Evolutionary conservation across 2,329 filamentous ascomycete genomes (phyloP).

Genomic region (Colletotrichum melonis): DNA sequence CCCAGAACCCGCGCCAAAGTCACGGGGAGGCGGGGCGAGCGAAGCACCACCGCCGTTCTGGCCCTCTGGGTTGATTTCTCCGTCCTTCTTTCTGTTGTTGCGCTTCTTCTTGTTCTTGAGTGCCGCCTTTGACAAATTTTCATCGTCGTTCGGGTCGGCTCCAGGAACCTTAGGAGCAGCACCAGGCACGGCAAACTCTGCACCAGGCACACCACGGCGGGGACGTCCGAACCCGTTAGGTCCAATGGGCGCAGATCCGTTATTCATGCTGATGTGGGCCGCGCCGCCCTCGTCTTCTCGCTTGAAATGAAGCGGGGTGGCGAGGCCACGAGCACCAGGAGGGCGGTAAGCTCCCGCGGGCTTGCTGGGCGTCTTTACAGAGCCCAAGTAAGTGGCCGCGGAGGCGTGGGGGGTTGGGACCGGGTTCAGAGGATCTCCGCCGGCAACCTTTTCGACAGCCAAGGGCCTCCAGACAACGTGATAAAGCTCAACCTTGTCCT

Average conservation of each 20-base stretch:
- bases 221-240: slow-evolving; percentile 83
- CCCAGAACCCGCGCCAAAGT: slow-evolving; percentile 30
- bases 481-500: slow-evolving; percentile 95
- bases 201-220: slow-evolving; percentile 86
- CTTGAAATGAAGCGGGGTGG: slow-evolving; percentile 94
- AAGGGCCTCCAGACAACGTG: slow-evolving; percentile 90
- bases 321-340: slow-evolving; percentile 88
- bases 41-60: slow-evolving; percentile 58
- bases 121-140: slow-evolving; percentile 83
- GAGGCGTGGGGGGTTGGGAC: slow-evolving; percentile 85
- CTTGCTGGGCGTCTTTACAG: slow-evolving; percentile 94
- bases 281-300: slow-evolving; percentile 96
- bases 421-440: slow-evolving; percentile 78
- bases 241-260: slow-evolving; percentile 75
- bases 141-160: slow-evolving; percentile 73
- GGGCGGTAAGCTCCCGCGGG: slow-evolving; percentile 97
- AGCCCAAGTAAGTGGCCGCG: slow-evolving; percentile 83
- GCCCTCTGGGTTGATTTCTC: slow-evolving; percentile 67
- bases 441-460: slow-evolving; percentile 65
- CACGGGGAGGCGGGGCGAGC: slow-evolving; percentile 58
- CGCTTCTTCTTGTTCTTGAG: slow-evolving; percentile 99
- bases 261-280: slow-evolving; percentile 84
- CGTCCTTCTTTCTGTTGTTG: slow-evolving; percentile 89
- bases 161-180: slow-evolving; percentile 73
- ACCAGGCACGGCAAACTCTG: slow-evolving; percentile 78